Base-by-base conservation (phyloP, 306 rosid genomes). In the Lathyrus aphaca region DNA sequence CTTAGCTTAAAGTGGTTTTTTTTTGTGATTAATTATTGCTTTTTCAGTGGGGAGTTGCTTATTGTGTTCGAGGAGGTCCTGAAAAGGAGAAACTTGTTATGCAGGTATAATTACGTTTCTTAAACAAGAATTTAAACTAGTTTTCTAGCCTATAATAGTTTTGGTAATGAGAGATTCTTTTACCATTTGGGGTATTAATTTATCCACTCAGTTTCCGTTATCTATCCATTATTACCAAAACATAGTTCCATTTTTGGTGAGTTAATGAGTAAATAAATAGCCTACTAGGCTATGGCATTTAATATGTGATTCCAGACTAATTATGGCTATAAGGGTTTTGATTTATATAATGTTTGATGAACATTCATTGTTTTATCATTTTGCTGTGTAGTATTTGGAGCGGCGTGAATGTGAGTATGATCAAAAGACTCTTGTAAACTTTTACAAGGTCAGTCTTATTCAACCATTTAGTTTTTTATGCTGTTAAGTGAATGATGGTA, bases 1-100 rank as follows among this genome's bases (percentile, higher is more conserved):
- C 44, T 42, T 32, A 42, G 1, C 29, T 25, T 25, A 27, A 6
- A 6, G 15, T 37, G 13, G 9, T 59, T 46, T 12, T 13, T 35
- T 5, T 5, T 19, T 13, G 7, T 21, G 37, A 60, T 45, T 62
- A 44, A n/a, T 57, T 21, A 53, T 73, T 27, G 70, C 58, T 62
- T 18, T 66, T 60, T n/a, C 71, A 95, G 99, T 95, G 99, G 99
- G 99, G 99, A 54, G 85, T 89, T 77, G 99, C 84, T 21, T 95
- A 73, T 77, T 84, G 88, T 73, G 90, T 95, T 21, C 80, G 84
- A 2, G 95, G 99, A 23, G 92, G 91, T 63, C 88, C 91, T 53
- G 95, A 91, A 77, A 89, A 12, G 82, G 99, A 95, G 84, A 86
- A 73, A 46, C 25, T 64, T 61, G 90, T 84, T 13, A 89, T 91